A percentile compares a stretch with the other conserved stretches of the same genome.
These are phyloP conservation scores for Scorias spongiosa DNA, from an alignment of 2,329 filamentous ascomycete species.

Conservation along the genomic window DNA sequence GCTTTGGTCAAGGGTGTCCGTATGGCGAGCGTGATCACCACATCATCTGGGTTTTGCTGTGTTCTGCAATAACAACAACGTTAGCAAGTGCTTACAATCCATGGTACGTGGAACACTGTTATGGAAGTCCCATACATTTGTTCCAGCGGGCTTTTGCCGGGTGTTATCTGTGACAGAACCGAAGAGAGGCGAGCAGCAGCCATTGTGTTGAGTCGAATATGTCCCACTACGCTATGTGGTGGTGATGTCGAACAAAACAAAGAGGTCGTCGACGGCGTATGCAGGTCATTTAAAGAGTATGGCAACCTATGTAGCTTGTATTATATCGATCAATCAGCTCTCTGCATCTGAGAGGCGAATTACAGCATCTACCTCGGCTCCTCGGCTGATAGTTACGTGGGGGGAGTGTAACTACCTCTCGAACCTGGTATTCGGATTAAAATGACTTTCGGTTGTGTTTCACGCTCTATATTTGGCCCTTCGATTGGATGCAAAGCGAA, in stretches of 20 bases:
- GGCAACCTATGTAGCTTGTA: too few species aligned
- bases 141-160: constrained; percentile 50
- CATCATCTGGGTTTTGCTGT: constrained; percentile 74
- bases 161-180: constrained; percentile 73
- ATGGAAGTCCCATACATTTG: constrained; percentile 52
- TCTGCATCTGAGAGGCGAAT: too few species aligned
- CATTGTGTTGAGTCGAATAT: constrained; percentile 36
- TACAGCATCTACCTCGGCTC: not conserved
- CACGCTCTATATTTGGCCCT: too few species aligned
- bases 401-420: too few species aligned
- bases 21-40: constrained; percentile 86
- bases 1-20: constrained; percentile 83
- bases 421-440: too few species aligned
- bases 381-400: not conserved
- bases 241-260: too few species aligned
- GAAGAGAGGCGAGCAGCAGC: constrained; percentile 73
- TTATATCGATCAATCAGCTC: too few species aligned
- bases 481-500: too few species aligned
- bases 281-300: too few species aligned
- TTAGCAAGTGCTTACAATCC: constrained; percentile 44
- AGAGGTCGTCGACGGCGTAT: too few species aligned
- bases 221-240: too few species aligned
- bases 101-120: constrained; percentile 83
- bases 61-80: not conserved
- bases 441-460: too few species aligned